phyloP scores from a whole-genome alignment of 176 grass and related monocot species.

The Thinopyrum elongatum region DNA sequence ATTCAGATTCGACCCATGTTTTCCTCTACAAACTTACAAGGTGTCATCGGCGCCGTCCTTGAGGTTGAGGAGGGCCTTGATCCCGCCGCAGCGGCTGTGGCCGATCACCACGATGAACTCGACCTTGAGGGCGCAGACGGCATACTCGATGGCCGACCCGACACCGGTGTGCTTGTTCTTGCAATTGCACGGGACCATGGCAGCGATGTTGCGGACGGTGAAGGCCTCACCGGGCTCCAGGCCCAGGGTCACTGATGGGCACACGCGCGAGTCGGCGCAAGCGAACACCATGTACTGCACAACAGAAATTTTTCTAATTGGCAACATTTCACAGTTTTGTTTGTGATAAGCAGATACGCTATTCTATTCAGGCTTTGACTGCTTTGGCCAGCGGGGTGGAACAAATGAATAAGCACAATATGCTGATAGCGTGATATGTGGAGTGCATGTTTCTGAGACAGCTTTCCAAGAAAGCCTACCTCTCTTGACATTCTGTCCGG shows the following conservation, averaged over 20 bases:
- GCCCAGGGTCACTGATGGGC: slow-evolving; percentile 87
- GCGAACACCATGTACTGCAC: slow-evolving; percentile 98
- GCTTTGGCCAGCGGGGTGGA: too few species aligned
- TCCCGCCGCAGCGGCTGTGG: too few species aligned
- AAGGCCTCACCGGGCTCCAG: slow-evolving; percentile 92
- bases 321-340: too few species aligned
- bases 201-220: slow-evolving; percentile 84
- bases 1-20: neutral
- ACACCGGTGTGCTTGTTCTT: slow-evolving; percentile 57
- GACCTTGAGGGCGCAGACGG: slow-evolving; percentile 54
- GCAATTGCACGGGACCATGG: slow-evolving; percentile 64
- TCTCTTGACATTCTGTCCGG: neutral
- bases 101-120: too few species aligned
- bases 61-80: too few species aligned
- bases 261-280: slow-evolving; percentile 81
- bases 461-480: neutral
- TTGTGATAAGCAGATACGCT: neutral
- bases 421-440: neutral
- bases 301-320: too few species aligned
- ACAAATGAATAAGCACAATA: neutral
- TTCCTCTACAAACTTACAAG: neutral
- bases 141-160: slow-evolving; percentile 87
- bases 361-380: too few species aligned
- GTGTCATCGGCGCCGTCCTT: too few species aligned
- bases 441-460: neutral